Base-by-base conservation (phyloP, 164 flowering plant genomes). In the Piper betle region DNA sequence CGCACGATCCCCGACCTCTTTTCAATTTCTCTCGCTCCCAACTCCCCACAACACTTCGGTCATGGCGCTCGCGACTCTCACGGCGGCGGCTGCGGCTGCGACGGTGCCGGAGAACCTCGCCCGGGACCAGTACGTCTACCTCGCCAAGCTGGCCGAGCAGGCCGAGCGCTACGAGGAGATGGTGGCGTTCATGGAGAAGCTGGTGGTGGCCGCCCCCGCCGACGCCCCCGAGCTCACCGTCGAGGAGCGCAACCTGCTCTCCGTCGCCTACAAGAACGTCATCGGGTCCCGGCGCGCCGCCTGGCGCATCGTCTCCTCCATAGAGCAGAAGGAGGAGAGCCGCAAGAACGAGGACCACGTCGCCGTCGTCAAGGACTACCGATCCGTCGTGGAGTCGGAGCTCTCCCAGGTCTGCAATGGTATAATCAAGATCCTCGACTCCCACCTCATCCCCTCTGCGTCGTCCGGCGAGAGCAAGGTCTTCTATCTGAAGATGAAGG, bases 121-220 rank as follows among this genome's bases (percentile, higher is more conserved):
- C 69, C 63, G 95, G n/a, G 83, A 81, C 10, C 87, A 85, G 71
- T 82, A 71, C 65, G 85, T 85, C 19, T 85, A 82, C 82, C 69
- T 85, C 39, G 86, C 93, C 8, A 86, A 86, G 70, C 77, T 86
- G n/a, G 84, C 92, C 17, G 87, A 84, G 71, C 87, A 86, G 57
- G 91, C 90, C 25, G 92, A 88, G 71, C 77, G 96, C 8, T 88
- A 88, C 71, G 96, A 88, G 55, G 96, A 88, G 78, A 88, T 88
- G 96, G 91, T 78, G 17, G 62, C 72, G 62, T 83, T 77, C 82
- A 84, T 86, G 91, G 81, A 83, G 61, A 82, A 78, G 72, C 83
- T 88, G 18, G 88, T 87, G 33, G 58, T 75, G 43, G 4, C 19
- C 25, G 66, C 65, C 48, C 53, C 78, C 16, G 58, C 81, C 2